Percentiles rank a stretch among this genome's conserved stretches.
phyloP scores from a whole-genome alignment of 495 filamentous ascomycete species.

The Podospora tetraspora region DNA sequence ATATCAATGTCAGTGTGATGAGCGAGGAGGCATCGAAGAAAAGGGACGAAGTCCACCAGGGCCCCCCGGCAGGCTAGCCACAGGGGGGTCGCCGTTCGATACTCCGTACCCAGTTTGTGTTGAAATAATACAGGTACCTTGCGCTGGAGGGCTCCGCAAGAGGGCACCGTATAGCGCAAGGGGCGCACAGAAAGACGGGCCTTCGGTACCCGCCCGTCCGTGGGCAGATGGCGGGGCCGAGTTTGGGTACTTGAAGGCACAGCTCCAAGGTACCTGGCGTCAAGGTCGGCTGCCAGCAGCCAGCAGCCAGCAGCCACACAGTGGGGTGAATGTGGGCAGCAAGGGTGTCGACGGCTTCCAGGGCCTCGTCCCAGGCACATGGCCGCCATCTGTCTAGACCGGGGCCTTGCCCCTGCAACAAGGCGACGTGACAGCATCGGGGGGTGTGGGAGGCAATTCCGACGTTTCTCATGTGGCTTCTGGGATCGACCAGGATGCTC shows the following conservation, averaged over 20 bases:
- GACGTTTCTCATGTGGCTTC: conserved; percentile 17
- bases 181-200: not conserved
- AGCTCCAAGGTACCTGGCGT: not conserved
- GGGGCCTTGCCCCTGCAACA: conserved; percentile 15
- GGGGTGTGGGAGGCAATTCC: conserved; percentile 15
- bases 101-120: conserved; percentile 1
- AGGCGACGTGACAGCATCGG: conserved; percentile 5
- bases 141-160: not conserved
- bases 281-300: not conserved
- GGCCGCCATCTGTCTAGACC: conserved; percentile 21
- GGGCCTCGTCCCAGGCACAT: conserved; percentile 20
- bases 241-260: no score
- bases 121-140: conserved; percentile 1
- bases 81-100: conserved; percentile 1
- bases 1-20: not conserved
- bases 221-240: no score
- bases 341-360: conserved; percentile 6
- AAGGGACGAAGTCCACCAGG: conserved; percentile 5
- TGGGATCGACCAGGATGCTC: conserved; percentile 13
- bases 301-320: no score
- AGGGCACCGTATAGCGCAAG: no score
- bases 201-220: not conserved
- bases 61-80: no score
- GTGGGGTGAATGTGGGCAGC: conserved; percentile 1
- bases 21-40: not conserved